Evolutionary conservation across 2,329 filamentous ascomycete species (phyloP).

Genomic region (Beauveria sp.): DNA sequence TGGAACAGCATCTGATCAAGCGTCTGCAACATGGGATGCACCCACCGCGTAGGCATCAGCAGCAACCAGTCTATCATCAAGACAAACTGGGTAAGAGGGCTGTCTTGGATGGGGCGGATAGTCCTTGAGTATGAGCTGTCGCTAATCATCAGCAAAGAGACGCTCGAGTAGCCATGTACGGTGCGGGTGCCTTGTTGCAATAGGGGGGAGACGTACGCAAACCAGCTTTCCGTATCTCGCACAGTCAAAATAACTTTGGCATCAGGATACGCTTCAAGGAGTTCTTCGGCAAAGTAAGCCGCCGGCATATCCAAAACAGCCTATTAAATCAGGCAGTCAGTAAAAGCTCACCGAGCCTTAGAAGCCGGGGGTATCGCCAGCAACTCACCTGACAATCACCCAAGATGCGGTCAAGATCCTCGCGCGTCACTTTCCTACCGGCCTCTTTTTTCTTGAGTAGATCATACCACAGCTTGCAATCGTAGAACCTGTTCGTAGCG

Average conservation of each 20-base stretch:
- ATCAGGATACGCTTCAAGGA: slow-evolving; percentile 5
- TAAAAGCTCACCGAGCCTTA: not conserved
- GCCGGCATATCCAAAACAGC: slow-evolving; percentile 7
- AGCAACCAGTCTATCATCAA: not conserved
- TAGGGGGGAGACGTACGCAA: not conserved
- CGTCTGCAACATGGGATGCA: not conserved
- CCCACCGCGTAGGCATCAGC: slow-evolving; percentile 2
- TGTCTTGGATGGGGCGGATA: not conserved
- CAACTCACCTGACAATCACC: slow-evolving; percentile 2
- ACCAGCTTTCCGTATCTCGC: slow-evolving; percentile 5
- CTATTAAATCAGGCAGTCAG: not conserved
- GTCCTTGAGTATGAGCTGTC: not conserved
- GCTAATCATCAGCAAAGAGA: not conserved
- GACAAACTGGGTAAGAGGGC: not conserved
- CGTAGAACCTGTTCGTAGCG: not conserved
- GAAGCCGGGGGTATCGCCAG: not conserved
- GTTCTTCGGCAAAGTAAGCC: slow-evolving; percentile 2
- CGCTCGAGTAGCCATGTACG: not conserved
- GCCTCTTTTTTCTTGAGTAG: not conserved
- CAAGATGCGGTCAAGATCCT: slow-evolving; percentile 1
- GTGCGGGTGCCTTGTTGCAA: not conserved
- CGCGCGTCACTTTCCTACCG: not conserved
- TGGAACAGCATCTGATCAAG: not conserved
- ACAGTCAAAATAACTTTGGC: slow-evolving; percentile 6
- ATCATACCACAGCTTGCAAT: slow-evolving; percentile 8